Evolutionary conservation across 106 monocot genomes (phyloP), one percentile per base, ranked within the genome.

Genomic region (Chionographis japonica): DNA sequence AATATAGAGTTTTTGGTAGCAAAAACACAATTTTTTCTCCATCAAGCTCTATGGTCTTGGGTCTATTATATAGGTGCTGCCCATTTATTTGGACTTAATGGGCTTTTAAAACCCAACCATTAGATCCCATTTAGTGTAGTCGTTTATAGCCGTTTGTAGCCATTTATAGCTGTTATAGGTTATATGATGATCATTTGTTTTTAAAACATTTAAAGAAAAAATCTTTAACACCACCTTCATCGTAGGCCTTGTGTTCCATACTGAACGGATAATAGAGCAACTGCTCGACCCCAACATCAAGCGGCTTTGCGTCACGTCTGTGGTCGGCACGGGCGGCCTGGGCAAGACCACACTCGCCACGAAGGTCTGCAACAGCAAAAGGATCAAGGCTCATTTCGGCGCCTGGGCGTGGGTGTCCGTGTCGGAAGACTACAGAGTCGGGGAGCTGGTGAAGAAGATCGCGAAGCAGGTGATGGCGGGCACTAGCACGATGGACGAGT

Each of bases 321-420:
- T 75, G 9, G 27, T 46, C 1, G 61, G 60, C 12, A 68, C 68
- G 75, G 68, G 68, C 40, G 75, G 75, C 41, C 37, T 18, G 7
- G 75, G 75, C 19, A 75, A 75, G 54, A 75, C 68, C 3, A 75
- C 75, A 9, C 68, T 75, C 20, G 75, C 75, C 6, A 54, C 37
- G 19, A 52, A 52, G 13, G 74, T 79, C 64, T 79, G 52, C 35
- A 51, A 50, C 13, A 43, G n/a, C 46, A 49, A 12, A 8, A 39
- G 40, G 37, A 40, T 76, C 3, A 60, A 61, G 27, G 3, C 2
- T 4, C 50, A 52, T 42, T 68, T 76, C 41, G 43, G 14, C 20
- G 14, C 9, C 17, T 50, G 55, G 52, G 38, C 10, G 5, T 76
- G 68, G 62, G 14, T 68, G 11, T 35, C 69, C 27, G 62, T 76